Evolutionary conservation across 176 grass and related monocot genomes (phyloP), one percentile per base, ranked within the genome.

Genomic region (Puccinellia tenuiflora): DNA sequence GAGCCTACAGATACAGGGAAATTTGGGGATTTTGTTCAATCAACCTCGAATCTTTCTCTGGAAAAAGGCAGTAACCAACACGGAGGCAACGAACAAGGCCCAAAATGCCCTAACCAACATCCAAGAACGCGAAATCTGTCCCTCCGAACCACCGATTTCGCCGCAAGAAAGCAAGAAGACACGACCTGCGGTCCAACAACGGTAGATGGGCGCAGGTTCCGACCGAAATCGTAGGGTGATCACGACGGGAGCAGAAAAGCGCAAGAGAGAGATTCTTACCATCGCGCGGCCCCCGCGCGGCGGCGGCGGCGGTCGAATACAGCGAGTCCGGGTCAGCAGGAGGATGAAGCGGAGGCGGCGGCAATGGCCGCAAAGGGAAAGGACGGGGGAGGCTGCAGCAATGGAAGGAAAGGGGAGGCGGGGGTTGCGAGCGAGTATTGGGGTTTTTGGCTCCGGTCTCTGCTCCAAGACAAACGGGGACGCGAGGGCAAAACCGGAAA

Each of bases 121-220:
- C 79, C 79, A 40, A 69, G 65, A 30, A 55, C 33, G 79, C 34
- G 48, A 66, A 71, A 81, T 81, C 65, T 51, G 52, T 8, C 28
- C 15, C 48, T 3, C 9, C 0, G 15, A 69, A 40, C 48, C 33
- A 25, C 31, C 22, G 34, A 70, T 81, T 40, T 20, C 79, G 16
- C 79, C 5, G 48, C 63, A 46, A 18, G 76, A 20, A 25, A 24
- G 37, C 54, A 40, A 28, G 1, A 17, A 68, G 30, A 51, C 11
- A 34, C 31, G 37, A 16, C 31, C 75, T 14, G 4, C 22, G 38
- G 76, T 9, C 39, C 56, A 46, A 4, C 24, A 45, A 61, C 37
- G 26, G 39, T 34, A 2, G 62, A 34, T 16, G 30, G 30, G 62
- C 18, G 62, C 30, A 65, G 18, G 34, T 21, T 39, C 37, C 4